These are phyloP conservation scores for Mycena olivaceomarginata DNA, from an alignment of 768 basidiomycete species.

Conservation along the genomic window DNA sequence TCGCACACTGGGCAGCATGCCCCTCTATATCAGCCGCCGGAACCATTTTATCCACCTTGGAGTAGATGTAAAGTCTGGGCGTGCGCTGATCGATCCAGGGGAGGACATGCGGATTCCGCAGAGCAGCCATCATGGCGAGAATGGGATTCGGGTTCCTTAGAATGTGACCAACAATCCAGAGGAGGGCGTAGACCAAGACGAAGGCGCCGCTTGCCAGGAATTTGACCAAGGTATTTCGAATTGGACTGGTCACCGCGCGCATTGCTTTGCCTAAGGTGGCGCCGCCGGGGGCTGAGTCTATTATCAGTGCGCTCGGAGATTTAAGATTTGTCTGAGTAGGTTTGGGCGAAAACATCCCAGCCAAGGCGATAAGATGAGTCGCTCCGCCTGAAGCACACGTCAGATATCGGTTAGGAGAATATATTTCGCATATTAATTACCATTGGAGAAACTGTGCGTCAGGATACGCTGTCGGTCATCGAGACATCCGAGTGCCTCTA, in stretches of 20 bases:
- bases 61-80: conserved; percentile 68
- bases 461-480: conserved; percentile 57
- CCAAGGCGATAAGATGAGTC: conserved; percentile 58
- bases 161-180: conserved; percentile 46
- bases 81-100: conserved; percentile 64
- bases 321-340: conserved; percentile 26
- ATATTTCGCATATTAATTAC: conserved; percentile 49
- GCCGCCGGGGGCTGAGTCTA: conserved; percentile 69
- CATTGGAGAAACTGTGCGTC: conserved; percentile 70
- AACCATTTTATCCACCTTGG: conserved; percentile 64
- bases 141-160: conserved; percentile 49
- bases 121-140: conserved; percentile 49
- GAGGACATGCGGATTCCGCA: conserved; percentile 55
- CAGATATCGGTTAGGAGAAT: background rate
- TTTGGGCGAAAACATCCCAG: conserved; percentile 53
- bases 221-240: conserved; percentile 55
- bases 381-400: conserved; percentile 60
- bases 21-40: conserved; percentile 57
- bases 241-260: conserved; percentile 55
- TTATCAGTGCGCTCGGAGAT: conserved; percentile 58
- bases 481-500: conserved; percentile 61
- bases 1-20: conserved; percentile 57
- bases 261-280: conserved; percentile 50
- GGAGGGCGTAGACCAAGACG: conserved; percentile 53
- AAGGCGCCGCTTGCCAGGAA: conserved; percentile 45